phyloP scores from a whole-genome alignment of 2,329 filamentous ascomycete genomes.

The Bipolaris victoriae region DNA sequence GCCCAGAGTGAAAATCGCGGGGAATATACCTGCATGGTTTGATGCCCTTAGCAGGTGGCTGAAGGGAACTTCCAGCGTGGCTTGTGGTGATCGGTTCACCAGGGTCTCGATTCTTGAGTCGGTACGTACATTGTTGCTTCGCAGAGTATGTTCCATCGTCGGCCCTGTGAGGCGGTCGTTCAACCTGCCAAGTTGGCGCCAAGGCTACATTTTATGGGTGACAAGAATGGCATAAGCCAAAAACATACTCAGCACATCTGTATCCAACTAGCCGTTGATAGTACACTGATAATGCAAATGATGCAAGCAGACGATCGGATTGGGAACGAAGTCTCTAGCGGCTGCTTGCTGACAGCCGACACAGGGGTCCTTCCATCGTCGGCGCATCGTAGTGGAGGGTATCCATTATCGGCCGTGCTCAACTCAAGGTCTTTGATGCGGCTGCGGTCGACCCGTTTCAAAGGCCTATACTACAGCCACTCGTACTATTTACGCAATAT shows the following conservation, averaged over 20 bases:
- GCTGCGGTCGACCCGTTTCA: constrained; percentile 25
- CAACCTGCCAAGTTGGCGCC: background rate
- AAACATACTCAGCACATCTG: background rate
- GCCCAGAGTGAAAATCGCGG: background rate
- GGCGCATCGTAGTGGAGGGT: constrained; percentile 3
- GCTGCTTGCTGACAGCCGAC: constrained; percentile 2
- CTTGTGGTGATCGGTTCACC: constrained; percentile 5
- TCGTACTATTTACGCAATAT: constrained; percentile 8
- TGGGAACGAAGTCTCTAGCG: constrained; percentile 14
- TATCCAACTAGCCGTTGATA: constrained; percentile 8
- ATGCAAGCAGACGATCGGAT: constrained; percentile 16
- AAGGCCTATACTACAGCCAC: constrained; percentile 10
- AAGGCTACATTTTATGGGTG: constrained; percentile 2
- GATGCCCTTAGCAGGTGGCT: background rate
- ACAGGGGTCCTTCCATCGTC: constrained; percentile 10
- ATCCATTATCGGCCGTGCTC: constrained; percentile 16
- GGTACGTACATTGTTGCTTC: constrained; percentile 1
- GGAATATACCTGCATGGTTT: background rate
- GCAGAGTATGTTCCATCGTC: constrained; percentile 3
- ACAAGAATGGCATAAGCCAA: constrained; percentile 2
- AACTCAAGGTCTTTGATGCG: constrained; percentile 25
- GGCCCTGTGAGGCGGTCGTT: constrained; percentile 2
- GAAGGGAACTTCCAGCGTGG: background rate
- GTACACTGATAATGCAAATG: constrained; percentile 8
- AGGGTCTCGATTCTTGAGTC: constrained; percentile 3